These are phyloP conservation scores for Podaxis sp. DNA, from an alignment of 768 basidiomycete genomes.

Conservation along the genomic window DNA sequence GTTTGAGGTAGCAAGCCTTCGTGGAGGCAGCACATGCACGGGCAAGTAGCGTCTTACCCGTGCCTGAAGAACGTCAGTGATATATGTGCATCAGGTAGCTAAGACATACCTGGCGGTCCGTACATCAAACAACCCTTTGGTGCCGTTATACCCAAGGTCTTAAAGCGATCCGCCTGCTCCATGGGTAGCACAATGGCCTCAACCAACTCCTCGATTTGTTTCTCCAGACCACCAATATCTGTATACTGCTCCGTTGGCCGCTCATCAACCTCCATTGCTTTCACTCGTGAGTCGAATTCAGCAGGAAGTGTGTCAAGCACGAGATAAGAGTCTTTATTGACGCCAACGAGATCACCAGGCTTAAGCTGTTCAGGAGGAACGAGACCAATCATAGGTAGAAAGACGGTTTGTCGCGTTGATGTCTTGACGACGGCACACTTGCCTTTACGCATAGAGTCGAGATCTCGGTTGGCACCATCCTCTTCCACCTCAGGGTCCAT, in stretches of 20 bases:
- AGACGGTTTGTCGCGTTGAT: slow-evolving; percentile 96
- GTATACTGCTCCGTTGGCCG: slow-evolving; percentile 96
- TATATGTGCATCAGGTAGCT: slow-evolving; percentile 13
- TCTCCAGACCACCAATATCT: slow-evolving; percentile 97
- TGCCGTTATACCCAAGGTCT: slow-evolving; percentile 94
- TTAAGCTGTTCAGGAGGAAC: slow-evolving; percentile 89
- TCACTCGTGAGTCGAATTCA: slow-evolving; percentile 97
- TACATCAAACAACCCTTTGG: slow-evolving; percentile 99
- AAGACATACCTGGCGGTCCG: slow-evolving; percentile 81
- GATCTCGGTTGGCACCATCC: slow-evolving; percentile 93
- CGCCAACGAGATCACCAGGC: slow-evolving; percentile 94
- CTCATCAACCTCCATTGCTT: slow-evolving; percentile 99
- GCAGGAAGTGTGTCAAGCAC: slow-evolving; percentile 93
- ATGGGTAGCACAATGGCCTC: slow-evolving; percentile 98
- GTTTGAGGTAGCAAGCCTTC: slow-evolving; percentile 96
- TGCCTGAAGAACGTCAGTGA: slow-evolving; percentile 42
- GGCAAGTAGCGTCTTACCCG: slow-evolving; percentile 96
- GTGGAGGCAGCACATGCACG: slow-evolving; percentile 98
- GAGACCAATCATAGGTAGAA: slow-evolving; percentile 96
- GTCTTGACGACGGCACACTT: slow-evolving; percentile 99
- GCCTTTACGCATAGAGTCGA: slow-evolving; percentile 94
- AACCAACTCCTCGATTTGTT: slow-evolving; percentile 98
- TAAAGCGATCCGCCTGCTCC: slow-evolving; percentile 98
- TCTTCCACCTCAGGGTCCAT: slow-evolving; percentile 93
- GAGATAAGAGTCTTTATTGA: slow-evolving; percentile 99